These are phyloP conservation scores for Jimgerdemannia flammicorona DNA, from an alignment of 192 early-diverging fungal genomes.

Conservation along the genomic window DNA sequence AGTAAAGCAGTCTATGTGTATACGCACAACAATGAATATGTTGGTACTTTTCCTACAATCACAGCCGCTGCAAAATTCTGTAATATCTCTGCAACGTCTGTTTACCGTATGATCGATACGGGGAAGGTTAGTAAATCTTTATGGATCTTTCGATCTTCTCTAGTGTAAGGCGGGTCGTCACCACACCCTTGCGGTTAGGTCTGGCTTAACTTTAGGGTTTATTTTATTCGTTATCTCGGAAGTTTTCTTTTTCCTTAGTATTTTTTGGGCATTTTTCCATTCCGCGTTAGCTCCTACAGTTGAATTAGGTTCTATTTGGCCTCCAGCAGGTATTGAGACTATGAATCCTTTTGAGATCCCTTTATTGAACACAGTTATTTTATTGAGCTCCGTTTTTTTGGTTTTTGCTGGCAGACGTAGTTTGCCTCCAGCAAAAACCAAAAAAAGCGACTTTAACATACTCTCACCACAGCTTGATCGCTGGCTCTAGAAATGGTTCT, in stretches of 20 bases:
- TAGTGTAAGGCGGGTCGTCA: constrained; percentile 1
- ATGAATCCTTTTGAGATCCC: constrained; percentile 16
- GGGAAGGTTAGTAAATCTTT: too few relatives aligned
- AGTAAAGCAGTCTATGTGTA: too few relatives aligned
- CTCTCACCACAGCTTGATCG: constrained; percentile 23
- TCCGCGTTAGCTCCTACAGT: constrained; percentile 7
- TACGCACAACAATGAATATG: too few relatives aligned
- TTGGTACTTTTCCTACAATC: too few relatives aligned
- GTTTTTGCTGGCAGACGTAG: too few relatives aligned
- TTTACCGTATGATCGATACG: too few relatives aligned
- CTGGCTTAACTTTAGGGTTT: constrained; percentile 11
- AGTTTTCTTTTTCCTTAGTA: constrained; percentile 16
- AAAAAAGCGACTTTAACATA: constrained; percentile 23
- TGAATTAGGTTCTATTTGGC: constrained; percentile 2
- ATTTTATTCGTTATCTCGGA: constrained; percentile 11
- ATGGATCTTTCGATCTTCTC: too few relatives aligned
- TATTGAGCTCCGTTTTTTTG: constrained; percentile 23
- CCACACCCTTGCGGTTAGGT: constrained; percentile 10
- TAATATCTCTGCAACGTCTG: too few relatives aligned
- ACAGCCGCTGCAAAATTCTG: too few relatives aligned
- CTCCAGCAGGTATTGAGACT: constrained; percentile 2
- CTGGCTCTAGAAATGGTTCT: constrained; percentile 21
- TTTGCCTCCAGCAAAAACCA: too few relatives aligned
- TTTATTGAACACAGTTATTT: constrained; percentile 18
- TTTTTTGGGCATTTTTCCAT: constrained; percentile 14